Evolutionary conservation across 495 filamentous ascomycete genomes (phyloP), one percentile per base, ranked within the genome.

Genomic region (Daldinia vernicosa): DNA sequence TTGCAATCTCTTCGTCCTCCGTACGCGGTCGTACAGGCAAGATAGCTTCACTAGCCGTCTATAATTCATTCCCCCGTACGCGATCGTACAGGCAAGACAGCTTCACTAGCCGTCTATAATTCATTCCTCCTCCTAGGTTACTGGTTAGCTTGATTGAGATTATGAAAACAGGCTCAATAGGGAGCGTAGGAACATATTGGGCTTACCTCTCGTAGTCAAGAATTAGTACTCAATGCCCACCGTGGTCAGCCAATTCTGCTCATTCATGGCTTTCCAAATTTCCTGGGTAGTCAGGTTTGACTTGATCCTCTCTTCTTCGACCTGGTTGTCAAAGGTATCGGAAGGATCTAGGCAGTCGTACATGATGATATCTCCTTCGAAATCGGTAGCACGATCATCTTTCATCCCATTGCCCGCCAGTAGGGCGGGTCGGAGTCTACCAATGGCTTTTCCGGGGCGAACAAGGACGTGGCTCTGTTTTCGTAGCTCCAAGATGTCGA

Each of bases 401-500:
- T 55, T 30, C 52, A 33, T 30, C 22, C 5, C 12, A 1, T 28
- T 50, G 1, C n/a, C 22, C 22, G 5, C 6, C 19, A 26, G 33
- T 6, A 47, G 68, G 0, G n/a, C 63, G 14, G 47, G 15, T 5
- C 15, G 1, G 5, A 72, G 50, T 37, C 45, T 47, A 7, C 70
- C 70, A 12, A 61, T 26, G 9, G 60, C 64, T 11, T 54, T 9
- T 28, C 64, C 64, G 3, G 64, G 66, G 8, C 35, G 35, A 1
- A 59, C 66, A 9, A 62, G 28, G 8, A 66, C 17, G 14, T 53
- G 66, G 12, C 57, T 47, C 8, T 40, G 33, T 32, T 28, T 26
- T 5, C 75, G 74, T 6, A 77, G 56, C 43, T 76, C 70, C 24
- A 92, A 81, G 37, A 92, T 84, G 67, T 90, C 87, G 32, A 92